Conservation (phyloP, 768 basidiomycete species). For the Panus rudis region DNA sequence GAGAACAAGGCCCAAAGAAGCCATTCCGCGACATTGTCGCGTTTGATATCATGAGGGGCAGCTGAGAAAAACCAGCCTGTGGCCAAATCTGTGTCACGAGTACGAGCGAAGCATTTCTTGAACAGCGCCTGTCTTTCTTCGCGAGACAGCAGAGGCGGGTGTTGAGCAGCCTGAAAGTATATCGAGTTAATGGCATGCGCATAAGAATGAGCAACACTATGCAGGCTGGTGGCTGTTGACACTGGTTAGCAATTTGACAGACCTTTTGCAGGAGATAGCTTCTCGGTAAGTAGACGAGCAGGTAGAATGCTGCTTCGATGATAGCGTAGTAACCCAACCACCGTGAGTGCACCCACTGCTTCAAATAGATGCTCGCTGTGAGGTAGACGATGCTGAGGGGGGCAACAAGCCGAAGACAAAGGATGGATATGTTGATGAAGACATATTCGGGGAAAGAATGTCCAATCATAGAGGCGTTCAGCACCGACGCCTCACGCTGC, state of each 20-base stretch:
- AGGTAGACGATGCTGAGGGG: slow-evolving; percentile 39
- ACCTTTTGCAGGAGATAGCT: slow-evolving; percentile 42
- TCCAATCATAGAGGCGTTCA: slow-evolving; percentile 25
- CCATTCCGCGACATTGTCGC: slow-evolving; percentile 52
- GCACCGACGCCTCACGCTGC: too few species aligned
- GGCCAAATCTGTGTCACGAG: slow-evolving; percentile 24
- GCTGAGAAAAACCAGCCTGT: slow-evolving; percentile 49
- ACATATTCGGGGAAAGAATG: slow-evolving; percentile 39
- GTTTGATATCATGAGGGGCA: slow-evolving; percentile 24
- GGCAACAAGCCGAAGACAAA: slow-evolving; percentile 38
- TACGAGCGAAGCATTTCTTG: slow-evolving; percentile 33
- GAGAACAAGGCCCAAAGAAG: slow-evolving; percentile 61
- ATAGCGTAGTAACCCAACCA: slow-evolving; percentile 29
- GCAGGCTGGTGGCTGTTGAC: too few species aligned
- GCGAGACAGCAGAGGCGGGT: slow-evolving; percentile 33
- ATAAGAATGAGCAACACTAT: background rate
- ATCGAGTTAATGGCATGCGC: background rate
- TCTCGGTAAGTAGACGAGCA: slow-evolving; percentile 43
- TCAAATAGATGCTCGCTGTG: slow-evolving; percentile 21
- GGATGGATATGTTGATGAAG: slow-evolving; percentile 42
- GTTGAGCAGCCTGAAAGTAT: slow-evolving; percentile 18
- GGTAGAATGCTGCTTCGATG: slow-evolving; percentile 43
- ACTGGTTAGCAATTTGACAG: slow-evolving; percentile 10
- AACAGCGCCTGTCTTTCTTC: slow-evolving; percentile 42
- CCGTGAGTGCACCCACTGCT: slow-evolving; percentile 22